phyloP scores from a whole-genome alignment of 2,329 filamentous ascomycete species.

The Aspergillus fumigatus region DNA sequence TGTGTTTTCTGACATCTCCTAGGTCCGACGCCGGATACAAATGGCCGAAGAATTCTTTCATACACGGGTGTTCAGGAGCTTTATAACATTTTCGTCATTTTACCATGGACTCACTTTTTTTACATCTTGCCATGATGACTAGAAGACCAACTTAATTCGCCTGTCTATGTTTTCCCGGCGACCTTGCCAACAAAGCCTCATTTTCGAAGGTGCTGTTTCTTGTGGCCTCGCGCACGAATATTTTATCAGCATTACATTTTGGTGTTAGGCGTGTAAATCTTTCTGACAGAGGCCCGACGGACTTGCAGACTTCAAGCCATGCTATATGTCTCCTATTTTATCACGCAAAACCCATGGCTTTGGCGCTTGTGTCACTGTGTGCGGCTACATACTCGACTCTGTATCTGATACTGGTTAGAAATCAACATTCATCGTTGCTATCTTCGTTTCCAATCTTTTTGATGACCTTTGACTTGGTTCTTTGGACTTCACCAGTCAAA shows the following conservation, averaged over 20 bases:
- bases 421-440: background rate
- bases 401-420: background rate
- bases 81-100: background rate
- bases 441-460: too few relatives aligned
- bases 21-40: conserved; percentile 49
- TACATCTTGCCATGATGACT: background rate
- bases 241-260: conserved; percentile 14
- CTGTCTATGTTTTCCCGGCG: background rate
- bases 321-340: background rate
- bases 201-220: background rate
- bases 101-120: background rate
- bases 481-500: too few relatives aligned
- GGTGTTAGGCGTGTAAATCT: conserved; percentile 12
- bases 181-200: background rate
- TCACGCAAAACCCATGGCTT: background rate
- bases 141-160: background rate
- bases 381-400: background rate
- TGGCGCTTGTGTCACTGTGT: background rate
- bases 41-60: conserved; percentile 60
- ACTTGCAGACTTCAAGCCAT: background rate
- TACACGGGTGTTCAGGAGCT: conserved; percentile 49
- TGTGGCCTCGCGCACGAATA: background rate
- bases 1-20: background rate
- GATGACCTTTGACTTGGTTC: too few relatives aligned
- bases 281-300: background rate